Conservation (phyloP, 495 filamentous ascomycete species). For the Xanthoparmelia taractica region DNA sequence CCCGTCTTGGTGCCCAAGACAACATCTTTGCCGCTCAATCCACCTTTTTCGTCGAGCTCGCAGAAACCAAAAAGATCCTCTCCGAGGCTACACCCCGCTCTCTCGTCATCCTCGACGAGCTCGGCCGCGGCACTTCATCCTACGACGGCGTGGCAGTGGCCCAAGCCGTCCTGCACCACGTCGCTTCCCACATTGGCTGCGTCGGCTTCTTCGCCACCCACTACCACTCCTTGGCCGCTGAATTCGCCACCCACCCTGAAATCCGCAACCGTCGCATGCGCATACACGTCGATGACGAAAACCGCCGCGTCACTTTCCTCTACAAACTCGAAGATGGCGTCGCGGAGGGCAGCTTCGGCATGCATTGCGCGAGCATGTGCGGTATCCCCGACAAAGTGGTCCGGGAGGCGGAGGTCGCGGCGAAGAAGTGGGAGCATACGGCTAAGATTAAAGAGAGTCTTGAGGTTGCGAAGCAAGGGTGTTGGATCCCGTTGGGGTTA, state of each 20-base stretch:
- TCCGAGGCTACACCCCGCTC: constrained; percentile 90
- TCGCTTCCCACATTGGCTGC: constrained; percentile 88
- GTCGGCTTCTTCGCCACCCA: constrained; percentile 97
- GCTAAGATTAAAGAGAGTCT: constrained; percentile 79
- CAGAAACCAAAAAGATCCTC: constrained; percentile 97
- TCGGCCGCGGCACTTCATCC: constrained; percentile 86
- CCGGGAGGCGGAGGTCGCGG: constrained; percentile 80
- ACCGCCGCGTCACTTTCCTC: constrained; percentile 79
- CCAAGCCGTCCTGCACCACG: constrained; percentile 90
- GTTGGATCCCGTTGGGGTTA: constrained; percentile 76
- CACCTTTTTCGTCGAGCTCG: constrained; percentile 97
- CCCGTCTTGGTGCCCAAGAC: constrained; percentile 93
- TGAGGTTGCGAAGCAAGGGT: constrained; percentile 65
- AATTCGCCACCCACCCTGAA: constrained; percentile 84
- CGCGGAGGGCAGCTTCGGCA: constrained; percentile 95
- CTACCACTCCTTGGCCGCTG: constrained; percentile 86
- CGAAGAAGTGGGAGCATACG: constrained; percentile 92
- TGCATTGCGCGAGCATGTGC: constrained; percentile 99
- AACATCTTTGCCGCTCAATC: constrained; percentile 98
- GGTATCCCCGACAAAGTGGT: constrained; percentile 81
- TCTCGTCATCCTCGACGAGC: constrained; percentile 94
- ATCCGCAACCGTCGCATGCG: constrained; percentile 81
- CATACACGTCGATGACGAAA: constrained; percentile 84
- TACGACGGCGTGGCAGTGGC: constrained; percentile 97
- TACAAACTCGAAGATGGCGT: constrained; percentile 94